phyloP scores from a whole-genome alignment of 1,284 basidiomycete species.

The Fomitiporia mediterranea region DNA sequence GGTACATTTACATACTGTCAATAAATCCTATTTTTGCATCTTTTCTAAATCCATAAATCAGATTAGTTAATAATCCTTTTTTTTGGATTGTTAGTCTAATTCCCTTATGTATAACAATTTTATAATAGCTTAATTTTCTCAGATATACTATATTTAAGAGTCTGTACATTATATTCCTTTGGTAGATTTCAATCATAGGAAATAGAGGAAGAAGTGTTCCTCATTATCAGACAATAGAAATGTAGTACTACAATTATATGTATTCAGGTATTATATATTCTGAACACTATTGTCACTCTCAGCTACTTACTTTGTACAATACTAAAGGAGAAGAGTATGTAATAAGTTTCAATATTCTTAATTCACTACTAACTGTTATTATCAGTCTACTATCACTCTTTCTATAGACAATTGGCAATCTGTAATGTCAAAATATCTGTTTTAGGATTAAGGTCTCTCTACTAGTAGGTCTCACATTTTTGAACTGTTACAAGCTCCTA shows the following conservation, averaged over 20 bases:
- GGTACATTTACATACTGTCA: too few species aligned
- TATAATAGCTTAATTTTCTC: too few species aligned
- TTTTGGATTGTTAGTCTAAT: too few species aligned
- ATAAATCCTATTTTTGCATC: too few species aligned
- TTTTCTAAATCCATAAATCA: too few species aligned
- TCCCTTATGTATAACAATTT: too few species aligned
- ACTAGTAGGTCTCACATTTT: background rate
- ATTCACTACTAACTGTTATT: background rate
- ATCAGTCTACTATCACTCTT: background rate
- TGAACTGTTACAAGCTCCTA: background rate
- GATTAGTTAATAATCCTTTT: too few species aligned
- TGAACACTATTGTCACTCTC: background rate
- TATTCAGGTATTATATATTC: background rate
- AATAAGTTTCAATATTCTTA: too few species aligned
- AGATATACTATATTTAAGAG: slow-evolving; percentile 2
- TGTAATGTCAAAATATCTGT: background rate
- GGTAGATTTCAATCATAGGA: background rate
- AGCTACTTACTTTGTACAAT: background rate
- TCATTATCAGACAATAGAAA: background rate
- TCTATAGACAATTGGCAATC: background rate
- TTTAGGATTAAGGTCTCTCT: background rate
- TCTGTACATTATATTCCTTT: background rate
- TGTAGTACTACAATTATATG: background rate
- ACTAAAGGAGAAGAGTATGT: background rate
- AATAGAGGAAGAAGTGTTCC: too few species aligned